Evolutionary conservation across 257 asterid species (phyloP), one percentile per base, ranked within the genome.

Genomic region (Pogostemon cablin): DNA sequence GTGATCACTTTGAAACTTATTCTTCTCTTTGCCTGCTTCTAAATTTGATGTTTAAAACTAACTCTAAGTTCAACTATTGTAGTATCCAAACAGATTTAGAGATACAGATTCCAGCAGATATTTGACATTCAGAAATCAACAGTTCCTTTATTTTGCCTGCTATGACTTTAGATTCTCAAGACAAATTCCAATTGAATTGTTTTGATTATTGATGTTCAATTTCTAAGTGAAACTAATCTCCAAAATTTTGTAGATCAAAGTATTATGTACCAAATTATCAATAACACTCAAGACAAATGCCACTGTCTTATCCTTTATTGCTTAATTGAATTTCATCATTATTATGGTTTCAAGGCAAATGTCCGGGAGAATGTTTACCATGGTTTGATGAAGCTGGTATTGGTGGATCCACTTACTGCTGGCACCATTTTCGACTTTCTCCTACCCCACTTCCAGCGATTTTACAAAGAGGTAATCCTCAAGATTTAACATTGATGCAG

Each of bases 321-420:
- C 42, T 38, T 44, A 25, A 40, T 60, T 48, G 48, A 62, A 9
- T 9, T 50, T 61, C 71, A 56, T 44, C 15, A 32, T 70, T 48
- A 42, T 55, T 20, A 42, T 37, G 68, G 67, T 72, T 68, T 62
- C 70, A 74, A 91, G 97, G 97, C 87, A 68, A 89, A 82, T 70
- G 84, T 86, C 68, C 84, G 93, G 71, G 88, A 82, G 78, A 80
- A 72, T 65, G 78, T 88, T 78, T 91, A 91, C 78, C 81, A 72
- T 71, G 95, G 92, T 71, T 82, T 91, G 53, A 75, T 87, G 80
- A 88, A 87, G 87, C 90, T 88, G 84, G 92, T 87, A 70, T 79
- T 91, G 81, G 87, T 83, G 78, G 97, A 91, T 76, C 96, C 92
- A 60, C 73, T 50, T 76, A 73, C 80, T 74, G 84, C 88, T 55